Conservation (phyloP, 1,284 basidiomycete genomes). For the Austroboletus novae-zelandiae region DNA sequence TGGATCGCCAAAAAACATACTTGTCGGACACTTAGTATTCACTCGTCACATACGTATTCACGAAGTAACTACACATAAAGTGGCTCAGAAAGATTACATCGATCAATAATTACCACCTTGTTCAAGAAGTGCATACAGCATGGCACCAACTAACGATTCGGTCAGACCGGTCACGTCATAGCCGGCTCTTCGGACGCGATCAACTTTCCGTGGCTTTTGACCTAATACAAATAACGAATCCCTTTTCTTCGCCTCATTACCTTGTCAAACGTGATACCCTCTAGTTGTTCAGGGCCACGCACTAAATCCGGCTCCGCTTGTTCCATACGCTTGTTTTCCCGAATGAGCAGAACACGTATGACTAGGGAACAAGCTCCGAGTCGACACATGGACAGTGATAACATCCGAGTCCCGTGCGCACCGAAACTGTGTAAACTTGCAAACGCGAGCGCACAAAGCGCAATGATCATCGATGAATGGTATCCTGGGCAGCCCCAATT, state of each 20-base stretch:
- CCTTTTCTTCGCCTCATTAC: background rate
- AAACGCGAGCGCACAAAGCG: slow-evolving; percentile 39
- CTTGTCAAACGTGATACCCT: background rate
- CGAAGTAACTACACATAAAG: too few relatives aligned
- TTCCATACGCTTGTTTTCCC: background rate
- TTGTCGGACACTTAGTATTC: too few relatives aligned
- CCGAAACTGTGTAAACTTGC: slow-evolving; percentile 37
- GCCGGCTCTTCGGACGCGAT: too few relatives aligned
- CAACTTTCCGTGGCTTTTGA: background rate
- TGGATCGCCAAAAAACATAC: too few relatives aligned
- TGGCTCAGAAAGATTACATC: too few relatives aligned
- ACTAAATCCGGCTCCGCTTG: background rate
- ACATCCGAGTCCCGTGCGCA: slow-evolving; percentile 22
- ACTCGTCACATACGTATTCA: too few relatives aligned
- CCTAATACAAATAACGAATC: background rate
- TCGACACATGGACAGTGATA: background rate
- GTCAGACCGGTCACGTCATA: too few relatives aligned
- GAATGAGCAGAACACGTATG: background rate
- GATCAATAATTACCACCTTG: too few relatives aligned
- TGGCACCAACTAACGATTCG: too few relatives aligned
- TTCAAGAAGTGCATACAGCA: too few relatives aligned
- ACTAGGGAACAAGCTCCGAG: background rate
- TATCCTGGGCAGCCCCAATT: slow-evolving; percentile 46
- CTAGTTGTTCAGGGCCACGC: background rate
- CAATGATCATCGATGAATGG: slow-evolving; percentile 49